phyloP scores from a whole-genome alignment of 805 yeast genomes.

The Lipomyces spencermartinsiae region DNA sequence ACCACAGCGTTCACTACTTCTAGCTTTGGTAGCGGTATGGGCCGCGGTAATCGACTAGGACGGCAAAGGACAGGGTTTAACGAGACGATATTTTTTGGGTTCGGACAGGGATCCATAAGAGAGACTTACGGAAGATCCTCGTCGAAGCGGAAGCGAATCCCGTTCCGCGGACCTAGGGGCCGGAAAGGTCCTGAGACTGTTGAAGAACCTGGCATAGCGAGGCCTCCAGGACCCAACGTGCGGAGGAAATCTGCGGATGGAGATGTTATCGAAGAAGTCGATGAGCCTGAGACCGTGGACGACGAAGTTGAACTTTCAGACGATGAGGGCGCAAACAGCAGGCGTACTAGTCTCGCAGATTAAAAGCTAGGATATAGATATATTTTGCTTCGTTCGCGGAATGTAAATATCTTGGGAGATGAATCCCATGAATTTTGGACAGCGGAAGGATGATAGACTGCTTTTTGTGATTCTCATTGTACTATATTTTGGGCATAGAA shows the following conservation, averaged over 20 bases:
- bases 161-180: constrained; percentile 1
- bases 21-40: neutral
- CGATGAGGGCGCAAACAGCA: constrained; percentile 22
- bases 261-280: constrained; percentile 29
- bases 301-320: constrained; percentile 36
- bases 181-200: neutral
- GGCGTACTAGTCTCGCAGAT: constrained; percentile 1
- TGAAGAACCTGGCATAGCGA: neutral
- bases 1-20: neutral
- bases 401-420: neutral
- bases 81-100: neutral
- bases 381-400: neutral
- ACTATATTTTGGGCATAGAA: neutral
- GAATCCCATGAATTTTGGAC: neutral
- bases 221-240: neutral
- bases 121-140: neutral
- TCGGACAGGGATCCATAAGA: neutral
- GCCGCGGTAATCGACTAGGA: neutral
- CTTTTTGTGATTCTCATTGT: neutral
- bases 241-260: constrained; percentile 10
- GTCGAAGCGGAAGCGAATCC: neutral
- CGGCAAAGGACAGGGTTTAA: neutral
- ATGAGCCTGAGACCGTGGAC: constrained; percentile 25
- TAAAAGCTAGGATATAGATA: neutral
- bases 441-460: neutral